Percentiles rank a stretch among this genome's conserved stretches.
These are phyloP conservation scores for Euphorbia schlechtendalii DNA, from an alignment of 441 rosid species.

Conservation along the genomic window DNA sequence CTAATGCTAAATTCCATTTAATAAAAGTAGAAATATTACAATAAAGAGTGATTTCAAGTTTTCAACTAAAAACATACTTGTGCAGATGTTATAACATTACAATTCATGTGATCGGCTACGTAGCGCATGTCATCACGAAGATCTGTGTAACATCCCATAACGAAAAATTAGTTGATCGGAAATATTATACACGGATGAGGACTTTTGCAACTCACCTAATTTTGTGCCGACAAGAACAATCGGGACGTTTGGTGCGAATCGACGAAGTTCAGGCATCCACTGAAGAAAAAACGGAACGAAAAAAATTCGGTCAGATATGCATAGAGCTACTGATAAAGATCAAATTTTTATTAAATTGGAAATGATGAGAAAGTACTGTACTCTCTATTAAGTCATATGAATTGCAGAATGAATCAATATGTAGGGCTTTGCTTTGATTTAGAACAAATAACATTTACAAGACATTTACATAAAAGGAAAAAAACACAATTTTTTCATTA, in stretches of 20 bases:
- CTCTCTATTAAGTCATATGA: conserved; percentile 3
- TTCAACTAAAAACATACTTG: conserved; percentile 55
- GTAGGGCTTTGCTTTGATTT: conserved; percentile 17
- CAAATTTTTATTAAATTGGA: no score
- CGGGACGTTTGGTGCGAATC: conserved; percentile 92
- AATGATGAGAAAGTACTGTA: no score
- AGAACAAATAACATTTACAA: conserved; percentile 2
- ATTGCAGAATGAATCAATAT: conserved; percentile 7
- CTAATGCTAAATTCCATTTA: background rate
- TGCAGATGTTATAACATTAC: conserved; percentile 60
- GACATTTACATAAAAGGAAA: no score
- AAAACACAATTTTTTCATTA: no score
- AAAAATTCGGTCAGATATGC: conserved; percentile 6
- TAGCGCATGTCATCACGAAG: conserved; percentile 78
- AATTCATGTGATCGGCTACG: conserved; percentile 53
- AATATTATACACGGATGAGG: background rate
- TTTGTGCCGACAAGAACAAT: conserved; percentile 92
- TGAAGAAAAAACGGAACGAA: conserved; percentile 24
- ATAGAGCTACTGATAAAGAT: background rate
- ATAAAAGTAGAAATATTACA: background rate
- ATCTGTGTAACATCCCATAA: conserved; percentile 31
- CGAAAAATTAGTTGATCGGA: background rate
- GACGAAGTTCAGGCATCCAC: conserved; percentile 98
- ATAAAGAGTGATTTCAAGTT: no score
- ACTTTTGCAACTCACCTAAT: conserved; percentile 39